Evolutionary conservation across 1,139 yeast genomes (phyloP).

Genomic region (Taiozyma onychis): DNA sequence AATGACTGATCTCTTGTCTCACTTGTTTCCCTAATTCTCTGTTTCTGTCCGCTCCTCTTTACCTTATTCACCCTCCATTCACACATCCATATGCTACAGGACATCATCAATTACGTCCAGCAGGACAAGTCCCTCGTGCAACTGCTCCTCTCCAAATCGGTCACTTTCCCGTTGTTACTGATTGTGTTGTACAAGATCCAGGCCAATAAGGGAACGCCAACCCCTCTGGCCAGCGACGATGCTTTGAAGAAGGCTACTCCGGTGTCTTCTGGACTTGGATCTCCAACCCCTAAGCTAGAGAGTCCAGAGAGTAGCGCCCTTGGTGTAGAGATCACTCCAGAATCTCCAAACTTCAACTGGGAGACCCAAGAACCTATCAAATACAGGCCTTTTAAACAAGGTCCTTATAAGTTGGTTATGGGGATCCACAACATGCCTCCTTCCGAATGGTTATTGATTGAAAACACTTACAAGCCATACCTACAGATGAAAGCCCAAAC

Average conservation of each 20-base stretch:
- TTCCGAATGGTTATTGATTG: conserved; percentile 65
- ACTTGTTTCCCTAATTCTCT: not conserved
- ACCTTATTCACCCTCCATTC: not conserved
- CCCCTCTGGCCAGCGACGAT: not conserved
- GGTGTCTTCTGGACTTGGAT: not conserved
- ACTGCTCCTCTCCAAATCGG: conserved; percentile 5
- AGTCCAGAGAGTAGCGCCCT: not conserved
- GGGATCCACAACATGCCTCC: conserved; percentile 51
- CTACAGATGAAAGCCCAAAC: conserved; percentile 40
- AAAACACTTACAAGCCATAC: conserved; percentile 47
- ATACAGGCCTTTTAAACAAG: conserved; percentile 60
- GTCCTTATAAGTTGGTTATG: conserved; percentile 61
- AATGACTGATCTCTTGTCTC: not conserved
- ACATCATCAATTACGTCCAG: not conserved
- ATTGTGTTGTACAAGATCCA: conserved; percentile 3
- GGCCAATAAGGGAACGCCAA: not conserved
- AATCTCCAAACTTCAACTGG: conserved; percentile 41
- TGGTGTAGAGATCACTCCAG: conserved; percentile 21
- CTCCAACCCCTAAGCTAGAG: not conserved
- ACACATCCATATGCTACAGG: not conserved
- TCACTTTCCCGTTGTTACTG: conserved; percentile 6
- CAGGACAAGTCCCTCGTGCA: conserved; percentile 1
- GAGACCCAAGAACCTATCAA: conserved; percentile 38
- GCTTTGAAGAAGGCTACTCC: not conserved
- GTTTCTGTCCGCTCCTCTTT: too few relatives aligned